Evolutionary conservation across 2,329 filamentous ascomycete genomes (phyloP), one percentile per base, ranked within the genome.

Genomic region (Ascochyta fabae): DNA sequence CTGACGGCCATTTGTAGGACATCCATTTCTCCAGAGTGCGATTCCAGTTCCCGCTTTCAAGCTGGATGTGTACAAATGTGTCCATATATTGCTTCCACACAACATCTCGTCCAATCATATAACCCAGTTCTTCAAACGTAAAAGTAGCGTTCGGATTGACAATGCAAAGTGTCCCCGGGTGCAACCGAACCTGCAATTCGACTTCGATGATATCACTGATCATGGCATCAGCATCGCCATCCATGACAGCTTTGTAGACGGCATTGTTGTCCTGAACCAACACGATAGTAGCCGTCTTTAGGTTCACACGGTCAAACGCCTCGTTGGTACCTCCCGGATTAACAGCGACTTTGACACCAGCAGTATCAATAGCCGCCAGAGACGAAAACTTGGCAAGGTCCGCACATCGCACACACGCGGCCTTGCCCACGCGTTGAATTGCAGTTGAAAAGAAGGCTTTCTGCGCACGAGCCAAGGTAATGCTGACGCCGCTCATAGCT

Each of bases 81-180:
- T 57, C 59, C 46, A 61, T 0, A 34, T 61, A 61, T 36, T 61
- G 39, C 34, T 61, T 59, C 59, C 59, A 61, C 7, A 55, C 56
- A 6, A 43, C 19, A 49, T 61, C 59, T 19, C 43, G 15, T 6
- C 22, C 53, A 13, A 59, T 29, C 56, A 61, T 57, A 16, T 61
- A 61, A 1, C 49, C 56, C 33, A 54, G 9, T 34, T 61, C 56
- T 15, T 61, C 59, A 26, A 57, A 61, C 7, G 59, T 61, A 16
- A 61, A 61, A 2, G 59, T 48, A 22, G 41, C 47, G 31, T 59
- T 41, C 10, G 56, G 39, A 0, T 57, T 49, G 3, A 55, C 59
- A 7, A 59, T 49, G 36, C 59, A 61, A 1, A 59, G 49, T 10
- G 48, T 34, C 6, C 24, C 53, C 9, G 53, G 53, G 16, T 61